Evolutionary conservation across 1,284 basidiomycete genomes (phyloP), one percentile per base, ranked within the genome.

Genomic region (Ustilago shanxiensis): DNA sequence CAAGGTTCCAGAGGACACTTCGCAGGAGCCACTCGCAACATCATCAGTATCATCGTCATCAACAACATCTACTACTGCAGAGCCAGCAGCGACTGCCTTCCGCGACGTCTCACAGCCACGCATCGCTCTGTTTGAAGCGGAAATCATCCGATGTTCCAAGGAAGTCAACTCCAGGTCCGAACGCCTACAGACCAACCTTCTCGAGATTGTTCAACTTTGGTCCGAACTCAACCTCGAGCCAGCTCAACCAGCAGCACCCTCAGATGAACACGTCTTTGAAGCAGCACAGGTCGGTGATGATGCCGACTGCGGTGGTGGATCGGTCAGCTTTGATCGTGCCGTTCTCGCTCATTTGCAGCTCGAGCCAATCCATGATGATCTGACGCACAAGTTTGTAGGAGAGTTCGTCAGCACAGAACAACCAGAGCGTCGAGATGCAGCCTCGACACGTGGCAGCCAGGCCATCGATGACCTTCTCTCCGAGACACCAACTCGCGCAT

Each of bases 131-230:
- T 72, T 79, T 47, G 80, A 82, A 58, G 68, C 72, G 20, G 74
- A 82, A 26, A 75, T 80, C 62, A 68, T 79, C 26, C 71, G 77
- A 26, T 78, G 74, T 45, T 78, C 79, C 54, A 78, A 79, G 22
- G 75, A 77, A 28, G 65, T 81, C 60, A 77, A 76, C 24, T 57
- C 70, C 1, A 69, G 81, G 35, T 71, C 75, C 20, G 70, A 79
- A 31, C 60, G 74, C 37, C 68, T 84, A 8, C 74, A 81, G 31
- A 64, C 69, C 16, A 72, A 65, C 28, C 60, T 84, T 31, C 66
- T 72, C 49, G 80, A 80, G 35, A 81, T 84, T 37, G 62, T 81
- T 0, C 80, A 82, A 62, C 80, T 82, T 14, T 84, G 83, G 83
- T 79, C 80, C 11, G 83, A 84, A 56, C 79, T 84, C 62, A 61